A percentile compares a stretch with the other conserved stretches of the same genome.
These are phyloP conservation scores for Pleurotus eryngii DNA, from an alignment of 768 basidiomycete genomes.

Conservation along the genomic window DNA sequence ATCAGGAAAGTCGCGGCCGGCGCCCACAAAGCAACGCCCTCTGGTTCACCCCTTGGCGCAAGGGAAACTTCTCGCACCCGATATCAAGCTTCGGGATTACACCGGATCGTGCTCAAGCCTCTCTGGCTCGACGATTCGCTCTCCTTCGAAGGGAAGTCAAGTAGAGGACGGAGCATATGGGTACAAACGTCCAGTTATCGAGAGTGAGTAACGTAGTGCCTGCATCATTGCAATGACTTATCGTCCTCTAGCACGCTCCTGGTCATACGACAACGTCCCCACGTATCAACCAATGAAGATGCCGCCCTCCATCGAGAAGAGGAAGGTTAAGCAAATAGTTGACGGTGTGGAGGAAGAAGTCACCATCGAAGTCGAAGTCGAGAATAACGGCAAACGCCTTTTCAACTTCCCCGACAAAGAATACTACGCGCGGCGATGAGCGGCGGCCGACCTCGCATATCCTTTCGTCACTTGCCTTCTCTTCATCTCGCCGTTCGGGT, in stretches of 20 bases:
- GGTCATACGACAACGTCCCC: conserved; percentile 68
- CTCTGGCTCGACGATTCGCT: conserved; percentile 28
- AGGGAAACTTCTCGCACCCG: conserved; percentile 56
- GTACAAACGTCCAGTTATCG: conserved; percentile 40
- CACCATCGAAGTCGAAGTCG: conserved; percentile 52
- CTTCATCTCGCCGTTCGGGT: neutral
- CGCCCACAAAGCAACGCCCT: conserved; percentile 44
- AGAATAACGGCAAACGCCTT: conserved; percentile 56
- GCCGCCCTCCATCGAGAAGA: conserved; percentile 56
- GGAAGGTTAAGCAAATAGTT: conserved; percentile 32
- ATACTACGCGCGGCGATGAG: neutral
- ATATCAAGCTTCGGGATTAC: conserved; percentile 38
- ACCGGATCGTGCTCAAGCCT: conserved; percentile 35
- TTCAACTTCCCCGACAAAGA: conserved; percentile 62
- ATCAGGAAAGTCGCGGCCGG: neutral
- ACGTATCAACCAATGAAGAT: conserved; percentile 62
- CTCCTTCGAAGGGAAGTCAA: conserved; percentile 23
- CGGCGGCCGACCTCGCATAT: neutral
- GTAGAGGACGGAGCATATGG: conserved; percentile 16
- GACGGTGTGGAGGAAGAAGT: conserved; percentile 48
- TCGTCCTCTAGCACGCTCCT: conserved; percentile 51
- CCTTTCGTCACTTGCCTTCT: neutral
- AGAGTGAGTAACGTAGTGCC: conserved; percentile 39
- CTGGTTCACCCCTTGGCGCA: conserved; percentile 59
- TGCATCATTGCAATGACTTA: neutral